Base-by-base conservation (phyloP, 352 stramenopile species). In the Globisporangium polare region DNA sequence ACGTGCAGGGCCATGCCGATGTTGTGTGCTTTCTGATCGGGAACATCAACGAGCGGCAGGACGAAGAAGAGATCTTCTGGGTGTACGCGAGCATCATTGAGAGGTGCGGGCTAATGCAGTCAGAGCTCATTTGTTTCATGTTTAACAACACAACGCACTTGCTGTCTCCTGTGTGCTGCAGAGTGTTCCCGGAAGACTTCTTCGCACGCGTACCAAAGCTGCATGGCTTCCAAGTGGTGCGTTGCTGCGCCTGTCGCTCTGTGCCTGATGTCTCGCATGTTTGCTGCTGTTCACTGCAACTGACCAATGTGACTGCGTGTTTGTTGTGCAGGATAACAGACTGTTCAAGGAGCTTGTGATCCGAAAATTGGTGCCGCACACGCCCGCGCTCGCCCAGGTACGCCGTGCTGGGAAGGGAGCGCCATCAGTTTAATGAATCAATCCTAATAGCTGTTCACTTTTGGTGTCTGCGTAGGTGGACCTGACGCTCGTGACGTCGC, bases 1-100 rank as follows among this genome's bases (percentile, higher is more conserved):
- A 92, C 56, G 78, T 92, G 1, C 83, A 92, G 56, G 83, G 83
- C 46, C 83, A 92, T 41, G 80, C 78, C 31, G 83, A 92, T 27
- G 66, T 92, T 1, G 53, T 92, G 35, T 89, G 83, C 52, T 92
- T 90, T 53, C 55, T 92, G 18, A 50, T 92, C 33, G 78, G 75
- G 3, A 74, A 83, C 54, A 70, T 73, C 22, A 77, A 79, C 22
- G 52, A 58, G 1, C 53, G 57, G 3, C 58, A 74, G 31, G 68
- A 82, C 50, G 83, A 88, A 58, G 80, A 90, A 45, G 59, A 82
- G 15, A 66, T 72, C 26, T 92, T 92, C 53, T 92, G 83, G 83
- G 78, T 92, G 52, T 92, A 92, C 45, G 70, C 75, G 12, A 80
- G 71, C 51, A 62, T 92, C 58, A 77, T 92, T 18, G 83, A 92